Percentiles rank a stretch among this genome's conserved stretches.
Evolutionary conservation across 768 basidiomycete species (phyloP).

Genomic region (Podaxis sp.): DNA sequence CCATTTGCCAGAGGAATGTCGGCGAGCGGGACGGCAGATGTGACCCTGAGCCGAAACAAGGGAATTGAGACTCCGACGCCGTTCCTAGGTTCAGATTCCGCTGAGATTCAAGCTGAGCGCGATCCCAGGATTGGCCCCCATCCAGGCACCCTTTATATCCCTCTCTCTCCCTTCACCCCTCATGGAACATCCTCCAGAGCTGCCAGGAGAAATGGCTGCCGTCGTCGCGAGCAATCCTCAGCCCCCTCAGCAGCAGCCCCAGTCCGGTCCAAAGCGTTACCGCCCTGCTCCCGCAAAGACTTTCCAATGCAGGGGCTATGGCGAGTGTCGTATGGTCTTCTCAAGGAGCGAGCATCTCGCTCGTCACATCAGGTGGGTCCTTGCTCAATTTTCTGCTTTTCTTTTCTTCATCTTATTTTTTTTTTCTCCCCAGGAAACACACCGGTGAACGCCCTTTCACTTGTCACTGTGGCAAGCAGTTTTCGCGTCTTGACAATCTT

Average conservation of each 20-base stretch:
- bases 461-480: constrained; percentile 94
- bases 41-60: constrained; percentile 6
- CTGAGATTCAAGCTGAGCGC: constrained; percentile 5
- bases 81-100: constrained; percentile 9
- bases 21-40: background rate
- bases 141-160: constrained; percentile 13
- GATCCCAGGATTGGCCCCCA: constrained; percentile 6
- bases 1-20: background rate
- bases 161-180: constrained; percentile 3
- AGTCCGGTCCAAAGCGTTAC: constrained; percentile 54
- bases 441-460: constrained; percentile 96
- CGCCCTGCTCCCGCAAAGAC: constrained; percentile 88
- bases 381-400: constrained; percentile 12
- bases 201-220: constrained; percentile 11
- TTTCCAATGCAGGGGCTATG: constrained; percentile 93
- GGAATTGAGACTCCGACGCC: constrained; percentile 12
- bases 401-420: constrained; percentile 15
- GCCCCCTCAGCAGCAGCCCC: constrained; percentile 13
- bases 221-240: constrained; percentile 9
- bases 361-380: constrained; percentile 84
- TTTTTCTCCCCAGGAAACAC: constrained; percentile 69
- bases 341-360: constrained; percentile 94
- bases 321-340: constrained; percentile 96
- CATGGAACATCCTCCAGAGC: constrained; percentile 13
- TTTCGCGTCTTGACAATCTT: constrained; percentile 94